Percentiles rank a stretch among this genome's conserved stretches.
Conservation (phyloP, 1,284 basidiomycete genomes). For the Phlebopus sp. region DNA sequence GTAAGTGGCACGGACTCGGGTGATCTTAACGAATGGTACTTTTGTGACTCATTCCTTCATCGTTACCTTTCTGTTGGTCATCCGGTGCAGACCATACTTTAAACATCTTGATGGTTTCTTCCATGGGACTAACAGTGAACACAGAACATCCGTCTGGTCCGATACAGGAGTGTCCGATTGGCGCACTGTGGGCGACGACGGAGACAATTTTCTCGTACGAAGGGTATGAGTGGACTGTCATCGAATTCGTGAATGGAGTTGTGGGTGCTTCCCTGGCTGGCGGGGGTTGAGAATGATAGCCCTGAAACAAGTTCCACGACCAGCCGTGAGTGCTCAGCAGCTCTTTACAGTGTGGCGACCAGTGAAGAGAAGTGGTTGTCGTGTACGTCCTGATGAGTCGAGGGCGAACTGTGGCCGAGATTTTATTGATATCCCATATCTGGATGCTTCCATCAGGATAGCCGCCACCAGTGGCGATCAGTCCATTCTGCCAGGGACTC, state of each 20-base stretch:
- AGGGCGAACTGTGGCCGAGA: conserved; percentile 34
- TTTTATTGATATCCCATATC: conserved; percentile 63
- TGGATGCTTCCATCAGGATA: conserved; percentile 76
- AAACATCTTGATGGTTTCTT: conserved; percentile 38
- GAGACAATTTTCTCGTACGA: conserved; percentile 38
- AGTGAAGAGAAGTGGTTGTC: conserved; percentile 80
- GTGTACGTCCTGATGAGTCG: conserved; percentile 47
- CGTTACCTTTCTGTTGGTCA: conserved; percentile 16
- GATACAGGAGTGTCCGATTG: conserved; percentile 34
- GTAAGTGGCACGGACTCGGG: conserved; percentile 1
- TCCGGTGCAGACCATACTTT: conserved; percentile 32
- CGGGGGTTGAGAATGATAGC: conserved; percentile 15
- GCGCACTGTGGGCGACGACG: conserved; percentile 29
- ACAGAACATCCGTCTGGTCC: conserved; percentile 38
- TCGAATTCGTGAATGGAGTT: conserved; percentile 38
- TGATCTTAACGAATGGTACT: conserved; percentile 26
- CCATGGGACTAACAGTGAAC: conserved; percentile 39
- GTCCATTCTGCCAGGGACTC: conserved; percentile 86
- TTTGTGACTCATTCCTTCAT: conserved; percentile 23
- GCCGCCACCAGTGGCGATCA: conserved; percentile 83
- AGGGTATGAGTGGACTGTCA: conserved; percentile 57
- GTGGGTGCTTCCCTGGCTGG: conserved; percentile 21
- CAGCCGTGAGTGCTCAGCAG: conserved; percentile 82
- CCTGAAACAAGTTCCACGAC: conserved; percentile 33
- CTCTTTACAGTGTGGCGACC: conserved; percentile 85